Percentiles rank a stretch among this genome's conserved stretches.
Evolutionary conservation across 768 basidiomycete species (phyloP).

Genomic region (Podaxis rugospora): DNA sequence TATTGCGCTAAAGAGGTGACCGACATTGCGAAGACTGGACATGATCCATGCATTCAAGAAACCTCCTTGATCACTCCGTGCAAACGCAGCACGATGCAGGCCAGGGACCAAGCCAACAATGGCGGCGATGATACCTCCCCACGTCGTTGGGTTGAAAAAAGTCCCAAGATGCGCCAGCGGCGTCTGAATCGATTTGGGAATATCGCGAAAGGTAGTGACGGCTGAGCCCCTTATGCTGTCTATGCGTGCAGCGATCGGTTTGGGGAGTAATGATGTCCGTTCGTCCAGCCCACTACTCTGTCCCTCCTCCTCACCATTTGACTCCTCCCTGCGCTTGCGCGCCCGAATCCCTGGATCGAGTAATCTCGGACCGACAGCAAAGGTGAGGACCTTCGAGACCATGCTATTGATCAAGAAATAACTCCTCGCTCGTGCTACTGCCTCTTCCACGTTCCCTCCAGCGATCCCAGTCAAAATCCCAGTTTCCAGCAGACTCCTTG

Average conservation of each 20-base stretch:
- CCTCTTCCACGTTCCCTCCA: not conserved
- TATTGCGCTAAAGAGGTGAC: slow-evolving; percentile 8
- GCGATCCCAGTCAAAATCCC: slow-evolving; percentile 4
- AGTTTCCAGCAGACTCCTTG: slow-evolving; percentile 7
- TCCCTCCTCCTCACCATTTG: not conserved
- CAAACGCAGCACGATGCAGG: slow-evolving; percentile 5
- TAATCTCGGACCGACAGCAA: slow-evolving; percentile 2
- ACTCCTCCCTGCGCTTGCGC: not conserved
- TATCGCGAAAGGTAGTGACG: not conserved
- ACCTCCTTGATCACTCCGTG: slow-evolving; percentile 6
- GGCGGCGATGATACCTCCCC: slow-evolving; percentile 8
- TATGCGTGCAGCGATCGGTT: not conserved
- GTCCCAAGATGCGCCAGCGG: not conserved
- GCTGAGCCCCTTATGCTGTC: not conserved
- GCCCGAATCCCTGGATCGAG: not conserved
- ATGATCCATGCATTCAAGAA: slow-evolving; percentile 10
- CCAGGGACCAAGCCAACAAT: slow-evolving; percentile 1
- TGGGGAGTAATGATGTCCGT: not conserved
- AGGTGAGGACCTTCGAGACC: slow-evolving; percentile 10
- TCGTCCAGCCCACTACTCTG: not conserved
- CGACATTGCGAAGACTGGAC: slow-evolving; percentile 8
- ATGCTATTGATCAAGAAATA: slow-evolving; percentile 13
- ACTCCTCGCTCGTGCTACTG: slow-evolving; percentile 7
- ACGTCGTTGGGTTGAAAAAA: slow-evolving; percentile 7
- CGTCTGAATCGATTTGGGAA: not conserved